phyloP scores from a whole-genome alignment of 2,329 filamentous ascomycete genomes.

The Iodosphaeria phyllophila region DNA sequence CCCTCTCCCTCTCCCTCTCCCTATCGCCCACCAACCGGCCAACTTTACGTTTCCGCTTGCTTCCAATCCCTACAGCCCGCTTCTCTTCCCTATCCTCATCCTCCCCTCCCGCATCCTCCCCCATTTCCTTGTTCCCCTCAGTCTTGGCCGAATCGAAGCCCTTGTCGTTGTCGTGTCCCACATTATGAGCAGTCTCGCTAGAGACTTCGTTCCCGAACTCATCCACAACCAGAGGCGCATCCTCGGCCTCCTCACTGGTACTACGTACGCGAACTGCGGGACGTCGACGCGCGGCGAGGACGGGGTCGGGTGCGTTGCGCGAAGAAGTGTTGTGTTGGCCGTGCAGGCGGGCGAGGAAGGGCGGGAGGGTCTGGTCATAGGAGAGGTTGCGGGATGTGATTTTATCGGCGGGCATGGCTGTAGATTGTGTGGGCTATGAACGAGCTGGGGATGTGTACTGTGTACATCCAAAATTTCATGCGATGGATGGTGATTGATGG shows the following conservation, averaged over 20 bases:
- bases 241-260: conserved; percentile 54
- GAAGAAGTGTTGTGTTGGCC: conserved; percentile 29
- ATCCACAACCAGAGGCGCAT: conserved; percentile 57
- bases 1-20: conserved; percentile 10
- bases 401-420: conserved; percentile 26
- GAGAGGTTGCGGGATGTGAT: conserved; percentile 54
- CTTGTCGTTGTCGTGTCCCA: conserved; percentile 12
- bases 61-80: conserved; percentile 18
- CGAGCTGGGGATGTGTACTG: too few relatives aligned
- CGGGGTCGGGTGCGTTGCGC: conserved; percentile 30
- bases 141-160: conserved; percentile 7
- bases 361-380: conserved; percentile 41
- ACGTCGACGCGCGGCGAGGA: conserved; percentile 29
- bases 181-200: conserved; percentile 18
- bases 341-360: conserved; percentile 39
- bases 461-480: too few relatives aligned
- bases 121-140: conserved; percentile 7
- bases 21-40: conserved; percentile 26
- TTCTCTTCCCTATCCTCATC: conserved; percentile 6
- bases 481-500: too few relatives aligned
- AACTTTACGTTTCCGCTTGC: conserved; percentile 32
- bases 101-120: conserved; percentile 10
- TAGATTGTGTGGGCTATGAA: too few relatives aligned
- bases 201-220: conserved; percentile 47
- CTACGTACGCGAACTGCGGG: conserved; percentile 33